A percentile compares a stretch with the other conserved stretches of the same genome.
These are phyloP conservation scores for Capsella bursapastoris DNA, from an alignment of 345 rosid species.

Conservation along the genomic window DNA sequence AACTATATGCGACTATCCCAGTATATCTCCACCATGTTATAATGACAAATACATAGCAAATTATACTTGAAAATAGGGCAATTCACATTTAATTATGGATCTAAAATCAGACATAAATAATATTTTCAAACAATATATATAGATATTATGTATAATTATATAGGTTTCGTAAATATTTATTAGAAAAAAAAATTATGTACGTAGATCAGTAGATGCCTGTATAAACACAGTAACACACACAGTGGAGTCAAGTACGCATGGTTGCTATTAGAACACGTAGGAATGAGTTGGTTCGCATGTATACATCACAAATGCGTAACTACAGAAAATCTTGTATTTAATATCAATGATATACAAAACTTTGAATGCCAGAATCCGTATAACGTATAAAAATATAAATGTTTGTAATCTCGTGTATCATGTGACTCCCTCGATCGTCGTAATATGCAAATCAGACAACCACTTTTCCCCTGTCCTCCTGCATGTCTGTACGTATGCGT, in stretches of 20 bases:
- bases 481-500: background rate
- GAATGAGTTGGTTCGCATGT: slow-evolving; percentile 14
- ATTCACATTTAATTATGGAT: too few relatives aligned
- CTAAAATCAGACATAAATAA: too few relatives aligned
- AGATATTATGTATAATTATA: too few relatives aligned
- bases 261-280: slow-evolving; percentile 11
- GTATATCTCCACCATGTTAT: too few relatives aligned
- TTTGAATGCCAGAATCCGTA: background rate
- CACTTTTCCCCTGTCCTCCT: slow-evolving; percentile 10
- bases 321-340: background rate
- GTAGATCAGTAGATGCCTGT: slow-evolving; percentile 1
- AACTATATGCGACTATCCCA: too few relatives aligned
- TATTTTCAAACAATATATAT: too few relatives aligned
- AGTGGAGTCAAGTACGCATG: background rate
- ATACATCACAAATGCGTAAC: background rate
- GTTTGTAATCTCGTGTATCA: background rate
- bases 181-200: background rate
- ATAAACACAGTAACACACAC: background rate
- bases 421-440: slow-evolving; percentile 1
- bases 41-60: too few relatives aligned
- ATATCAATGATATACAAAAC: background rate
- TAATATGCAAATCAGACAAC: slow-evolving; percentile 30
- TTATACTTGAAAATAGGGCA: too few relatives aligned
- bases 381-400: background rate
- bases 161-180: too few relatives aligned